A percentile compares a stretch with the other conserved stretches of the same genome.
phyloP scores from a whole-genome alignment of 177 flowering plant genomes.

The Tripterygium wilfordii region DNA sequence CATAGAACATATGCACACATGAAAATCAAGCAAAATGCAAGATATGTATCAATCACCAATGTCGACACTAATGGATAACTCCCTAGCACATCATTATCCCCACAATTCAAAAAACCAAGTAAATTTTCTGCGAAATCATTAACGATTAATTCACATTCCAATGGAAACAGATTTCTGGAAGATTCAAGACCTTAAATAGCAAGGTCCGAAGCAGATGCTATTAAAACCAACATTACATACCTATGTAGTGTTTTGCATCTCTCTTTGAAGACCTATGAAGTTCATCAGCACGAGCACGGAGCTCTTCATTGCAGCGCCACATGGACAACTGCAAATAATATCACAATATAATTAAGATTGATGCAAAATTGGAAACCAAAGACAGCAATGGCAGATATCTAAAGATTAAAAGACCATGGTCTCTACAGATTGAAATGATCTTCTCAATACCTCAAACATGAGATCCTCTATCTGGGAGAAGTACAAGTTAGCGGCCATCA shows the following conservation, averaged over 20 bases:
- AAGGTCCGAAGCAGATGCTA: not conserved
- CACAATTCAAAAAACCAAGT: too few species aligned
- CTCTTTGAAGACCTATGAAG: slow-evolving; percentile 41
- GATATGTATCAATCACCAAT: too few species aligned
- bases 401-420: not conserved
- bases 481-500: slow-evolving; percentile 93
- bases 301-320: slow-evolving; percentile 66
- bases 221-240: slow-evolving; percentile 14
- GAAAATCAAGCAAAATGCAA: not conserved
- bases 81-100: too few species aligned
- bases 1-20: not conserved
- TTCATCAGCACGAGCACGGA: slow-evolving; percentile 41
- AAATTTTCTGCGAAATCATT: too few species aligned
- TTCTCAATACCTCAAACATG: slow-evolving; percentile 75
- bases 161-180: too few species aligned
- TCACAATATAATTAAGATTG: not conserved
- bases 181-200: too few species aligned
- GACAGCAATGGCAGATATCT: not conserved
- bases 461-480: slow-evolving; percentile 88
- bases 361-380: not conserved
- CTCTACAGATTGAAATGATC: not conserved
- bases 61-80: too few species aligned
- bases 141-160: too few species aligned
- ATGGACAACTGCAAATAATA: slow-evolving; percentile 39
- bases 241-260: slow-evolving; percentile 56